These are phyloP conservation scores for Daldinia loculata DNA, from an alignment of 495 filamentous ascomycete genomes.

Conservation along the genomic window DNA sequence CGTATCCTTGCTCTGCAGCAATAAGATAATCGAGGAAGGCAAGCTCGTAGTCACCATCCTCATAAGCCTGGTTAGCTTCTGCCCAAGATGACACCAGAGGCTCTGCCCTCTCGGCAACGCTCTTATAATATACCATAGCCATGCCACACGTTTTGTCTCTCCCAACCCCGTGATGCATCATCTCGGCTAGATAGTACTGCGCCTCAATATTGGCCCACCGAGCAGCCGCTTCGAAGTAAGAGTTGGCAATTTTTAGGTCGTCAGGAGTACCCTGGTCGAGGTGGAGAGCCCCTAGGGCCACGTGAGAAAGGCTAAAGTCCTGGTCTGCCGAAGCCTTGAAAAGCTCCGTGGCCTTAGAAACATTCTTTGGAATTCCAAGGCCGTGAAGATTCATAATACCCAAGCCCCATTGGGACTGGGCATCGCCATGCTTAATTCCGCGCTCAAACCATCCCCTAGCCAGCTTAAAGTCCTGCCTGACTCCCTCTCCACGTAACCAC, in stretches of 20 bases:
- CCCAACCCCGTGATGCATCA: conserved; percentile 82
- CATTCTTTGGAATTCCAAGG: conserved; percentile 78
- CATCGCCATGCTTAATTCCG: conserved; percentile 79
- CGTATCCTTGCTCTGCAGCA: conserved; percentile 96
- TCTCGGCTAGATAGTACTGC: conserved; percentile 93
- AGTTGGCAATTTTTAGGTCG: conserved; percentile 69
- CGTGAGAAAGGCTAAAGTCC: conserved; percentile 83
- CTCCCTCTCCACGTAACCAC: conserved; percentile 91
- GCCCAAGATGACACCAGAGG: conserved; percentile 81
- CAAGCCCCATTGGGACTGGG: conserved; percentile 84
- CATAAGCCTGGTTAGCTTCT: conserved; percentile 86
- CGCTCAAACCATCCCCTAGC: conserved; percentile 88
- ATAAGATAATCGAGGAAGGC: conserved; percentile 87
- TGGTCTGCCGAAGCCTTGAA: conserved; percentile 87
- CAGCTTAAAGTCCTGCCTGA: conserved; percentile 77
- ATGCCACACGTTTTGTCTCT: conserved; percentile 80
- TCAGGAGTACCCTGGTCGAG: conserved; percentile 85
- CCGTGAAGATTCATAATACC: conserved; percentile 90
- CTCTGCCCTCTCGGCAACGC: conserved; percentile 90
- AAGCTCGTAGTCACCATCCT: conserved; percentile 82
- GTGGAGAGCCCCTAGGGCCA: conserved; percentile 83
- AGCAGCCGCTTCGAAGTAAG: conserved; percentile 93
- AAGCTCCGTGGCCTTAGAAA: conserved; percentile 75
- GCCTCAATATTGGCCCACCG: conserved; percentile 90
- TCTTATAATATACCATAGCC: conserved; percentile 92